Evolutionary conservation across 257 asterid genomes (phyloP).

Genomic region (Penstemon eatonii): DNA sequence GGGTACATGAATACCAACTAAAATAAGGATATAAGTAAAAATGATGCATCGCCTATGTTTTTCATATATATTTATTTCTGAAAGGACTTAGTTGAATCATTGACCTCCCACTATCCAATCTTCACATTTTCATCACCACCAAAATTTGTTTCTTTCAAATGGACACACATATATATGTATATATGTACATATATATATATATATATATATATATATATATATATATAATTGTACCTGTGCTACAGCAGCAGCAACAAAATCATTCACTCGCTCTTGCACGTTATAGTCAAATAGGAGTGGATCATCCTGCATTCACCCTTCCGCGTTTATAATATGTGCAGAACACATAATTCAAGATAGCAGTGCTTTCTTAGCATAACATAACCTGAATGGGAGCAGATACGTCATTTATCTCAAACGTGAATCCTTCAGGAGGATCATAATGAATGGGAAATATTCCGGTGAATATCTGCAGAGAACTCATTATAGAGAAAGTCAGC

Average conservation of each 20-base stretch:
- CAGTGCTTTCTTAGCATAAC: slow-evolving; percentile 15
- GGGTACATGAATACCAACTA: slow-evolving; percentile 17
- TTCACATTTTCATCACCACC: slow-evolving; percentile 13
- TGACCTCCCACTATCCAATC: slow-evolving; percentile 11
- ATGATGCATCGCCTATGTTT: slow-evolving; percentile 15
- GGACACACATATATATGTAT: neutral
- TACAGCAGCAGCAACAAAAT: slow-evolving; percentile 74
- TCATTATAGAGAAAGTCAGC: slow-evolving; percentile 34
- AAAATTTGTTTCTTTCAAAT: neutral
- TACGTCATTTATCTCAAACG: slow-evolving; percentile 72
- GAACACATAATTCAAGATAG: slow-evolving; percentile 25
- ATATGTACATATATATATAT: neutral
- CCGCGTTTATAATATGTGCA: slow-evolving; percentile 22
- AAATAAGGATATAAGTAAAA: slow-evolving; percentile 2
- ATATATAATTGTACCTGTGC: slow-evolving; percentile 48
- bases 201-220: neutral
- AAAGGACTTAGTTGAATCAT: slow-evolving; percentile 7
- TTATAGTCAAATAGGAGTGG: slow-evolving; percentile 68
- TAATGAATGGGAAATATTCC: slow-evolving; percentile 73
- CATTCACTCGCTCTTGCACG: slow-evolving; percentile 71
- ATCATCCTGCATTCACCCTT: slow-evolving; percentile 56
- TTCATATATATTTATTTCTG: neutral
- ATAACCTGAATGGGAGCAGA: slow-evolving; percentile 76
- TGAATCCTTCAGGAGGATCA: slow-evolving; percentile 72
- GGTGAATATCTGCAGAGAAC: slow-evolving; percentile 61